Conservation (phyloP, 1,284 basidiomycete genomes). For the Cutaneotrichosporon sp. region DNA sequence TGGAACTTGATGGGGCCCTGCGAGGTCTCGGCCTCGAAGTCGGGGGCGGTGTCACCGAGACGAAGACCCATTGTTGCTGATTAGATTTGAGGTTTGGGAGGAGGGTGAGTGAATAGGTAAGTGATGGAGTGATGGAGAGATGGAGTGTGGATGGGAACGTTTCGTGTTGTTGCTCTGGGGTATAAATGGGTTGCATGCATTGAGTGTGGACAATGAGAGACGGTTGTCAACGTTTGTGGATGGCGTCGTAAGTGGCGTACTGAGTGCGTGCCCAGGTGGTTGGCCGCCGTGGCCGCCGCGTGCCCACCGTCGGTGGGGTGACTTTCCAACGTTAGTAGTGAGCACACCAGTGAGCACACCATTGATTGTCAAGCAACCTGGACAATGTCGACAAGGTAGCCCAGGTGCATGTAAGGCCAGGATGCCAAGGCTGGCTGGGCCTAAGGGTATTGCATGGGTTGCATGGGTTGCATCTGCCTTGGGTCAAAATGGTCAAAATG, state of each 20-base stretch:
- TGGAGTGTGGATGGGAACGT: neutral
- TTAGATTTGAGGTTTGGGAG: neutral
- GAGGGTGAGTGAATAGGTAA: constrained; percentile 2
- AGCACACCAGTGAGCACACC: neutral
- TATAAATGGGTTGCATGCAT: neutral
- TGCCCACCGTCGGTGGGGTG: too few relatives aligned
- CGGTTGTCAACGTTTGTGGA: neutral
- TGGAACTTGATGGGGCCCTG: constrained; percentile 64
- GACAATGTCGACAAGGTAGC: neutral
- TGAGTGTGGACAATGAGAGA: neutral
- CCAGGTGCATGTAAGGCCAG: neutral
- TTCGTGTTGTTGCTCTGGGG: neutral
- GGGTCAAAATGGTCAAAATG: too few relatives aligned
- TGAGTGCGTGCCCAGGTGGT: too few relatives aligned
- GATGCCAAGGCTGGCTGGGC: too few relatives aligned
- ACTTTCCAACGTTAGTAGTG: too few relatives aligned
- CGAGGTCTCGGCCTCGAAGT: constrained; percentile 68
- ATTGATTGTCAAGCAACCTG: neutral
- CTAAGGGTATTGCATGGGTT: too few relatives aligned
- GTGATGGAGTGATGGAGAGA: neutral
- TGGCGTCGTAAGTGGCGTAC: too few relatives aligned
- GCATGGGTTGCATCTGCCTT: too few relatives aligned
- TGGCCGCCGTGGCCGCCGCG: too few relatives aligned
- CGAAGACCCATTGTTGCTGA: constrained; percentile 39
- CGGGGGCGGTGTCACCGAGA: constrained; percentile 44